A percentile compares a stretch with the other conserved stretches of the same genome.
These are phyloP conservation scores for Alternaria angustiovoidea DNA, from an alignment of 2,329 filamentous ascomycete species.

Conservation along the genomic window DNA sequence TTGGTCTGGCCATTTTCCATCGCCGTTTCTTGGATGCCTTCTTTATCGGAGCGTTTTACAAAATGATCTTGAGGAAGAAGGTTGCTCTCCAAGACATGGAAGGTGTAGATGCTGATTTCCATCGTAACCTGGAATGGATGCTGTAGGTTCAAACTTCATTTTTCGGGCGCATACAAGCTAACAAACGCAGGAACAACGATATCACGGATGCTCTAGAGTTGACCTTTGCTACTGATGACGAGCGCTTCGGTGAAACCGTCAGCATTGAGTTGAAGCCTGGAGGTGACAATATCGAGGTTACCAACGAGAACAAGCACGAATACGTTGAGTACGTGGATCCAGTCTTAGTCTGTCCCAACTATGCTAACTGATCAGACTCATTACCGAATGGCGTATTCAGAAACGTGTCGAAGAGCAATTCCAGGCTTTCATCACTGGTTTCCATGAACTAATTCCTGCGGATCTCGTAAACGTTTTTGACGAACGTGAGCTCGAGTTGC, in stretches of 20 bases:
- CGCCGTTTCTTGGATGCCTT: slow-evolving; percentile 96
- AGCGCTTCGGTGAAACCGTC: slow-evolving; percentile 92
- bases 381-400: slow-evolving; percentile 99
- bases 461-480: slow-evolving; percentile 99
- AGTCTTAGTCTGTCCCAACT: not conserved
- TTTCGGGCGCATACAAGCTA: slow-evolving; percentile 1
- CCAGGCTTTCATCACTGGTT: slow-evolving; percentile 95
- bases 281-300: slow-evolving; percentile 92
- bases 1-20: slow-evolving; percentile 97
- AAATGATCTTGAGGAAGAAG: slow-evolving; percentile 97
- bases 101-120: slow-evolving; percentile 97
- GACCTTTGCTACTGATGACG: slow-evolving; percentile 96
- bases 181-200: slow-evolving; percentile 76
- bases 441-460: slow-evolving; percentile 95
- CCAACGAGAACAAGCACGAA: slow-evolving; percentile 98
- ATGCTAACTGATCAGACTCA: slow-evolving; percentile 65
- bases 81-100: slow-evolving; percentile 96
- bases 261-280: slow-evolving; percentile 93
- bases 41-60: slow-evolving; percentile 98
- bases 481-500: slow-evolving; percentile 92
- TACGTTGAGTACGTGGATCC: slow-evolving; percentile 79
- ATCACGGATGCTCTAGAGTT: slow-evolving; percentile 94
- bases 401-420: slow-evolving; percentile 99
- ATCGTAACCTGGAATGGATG: slow-evolving; percentile 96
- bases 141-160: slow-evolving; percentile 59